Evolutionary conservation across 495 filamentous ascomycete species (phyloP).

Genomic region (Tuber magnatum): DNA sequence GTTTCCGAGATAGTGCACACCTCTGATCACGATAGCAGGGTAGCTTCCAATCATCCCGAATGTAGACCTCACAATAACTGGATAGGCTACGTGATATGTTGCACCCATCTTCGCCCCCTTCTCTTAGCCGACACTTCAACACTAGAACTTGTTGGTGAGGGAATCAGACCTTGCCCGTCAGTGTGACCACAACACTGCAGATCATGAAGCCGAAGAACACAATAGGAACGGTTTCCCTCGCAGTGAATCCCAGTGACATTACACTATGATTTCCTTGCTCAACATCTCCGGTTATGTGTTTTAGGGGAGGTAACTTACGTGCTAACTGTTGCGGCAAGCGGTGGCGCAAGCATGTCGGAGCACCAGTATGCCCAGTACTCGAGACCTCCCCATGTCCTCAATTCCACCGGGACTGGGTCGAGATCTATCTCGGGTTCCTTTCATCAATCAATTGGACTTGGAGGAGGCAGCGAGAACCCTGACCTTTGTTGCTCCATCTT

Average conservation of each 20-base stretch:
- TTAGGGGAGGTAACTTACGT: slow-evolving; percentile 12
- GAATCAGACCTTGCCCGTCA: slow-evolving; percentile 43
- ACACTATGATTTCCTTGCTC: slow-evolving; percentile 31
- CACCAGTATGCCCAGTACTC: slow-evolving; percentile 46
- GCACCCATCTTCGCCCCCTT: slow-evolving; percentile 47
- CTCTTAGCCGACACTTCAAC: not conserved
- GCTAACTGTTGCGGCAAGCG: slow-evolving; percentile 40
- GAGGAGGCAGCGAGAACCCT: not conserved
- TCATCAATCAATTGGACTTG: not conserved
- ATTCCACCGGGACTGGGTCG: slow-evolving; percentile 46
- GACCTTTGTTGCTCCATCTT: slow-evolving; percentile 47
- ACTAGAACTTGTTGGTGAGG: not conserved
- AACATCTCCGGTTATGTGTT: slow-evolving; percentile 15
- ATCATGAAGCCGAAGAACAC: slow-evolving; percentile 47
- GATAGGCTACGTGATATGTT: slow-evolving; percentile 61
- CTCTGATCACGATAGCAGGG: slow-evolving; percentile 47
- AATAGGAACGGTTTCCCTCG: slow-evolving; percentile 47
- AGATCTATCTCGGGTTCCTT: slow-evolving; percentile 40
- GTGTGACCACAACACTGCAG: slow-evolving; percentile 45
- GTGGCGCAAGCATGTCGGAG: slow-evolving; percentile 45
- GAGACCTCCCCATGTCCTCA: slow-evolving; percentile 46
- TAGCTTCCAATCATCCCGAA: slow-evolving; percentile 60
- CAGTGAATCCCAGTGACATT: slow-evolving; percentile 48
- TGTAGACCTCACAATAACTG: slow-evolving; percentile 53
- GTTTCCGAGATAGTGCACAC: slow-evolving; percentile 5